Evolutionary conservation across 768 basidiomycete genomes (phyloP).

Genomic region (Tubosaeta sp.): DNA sequence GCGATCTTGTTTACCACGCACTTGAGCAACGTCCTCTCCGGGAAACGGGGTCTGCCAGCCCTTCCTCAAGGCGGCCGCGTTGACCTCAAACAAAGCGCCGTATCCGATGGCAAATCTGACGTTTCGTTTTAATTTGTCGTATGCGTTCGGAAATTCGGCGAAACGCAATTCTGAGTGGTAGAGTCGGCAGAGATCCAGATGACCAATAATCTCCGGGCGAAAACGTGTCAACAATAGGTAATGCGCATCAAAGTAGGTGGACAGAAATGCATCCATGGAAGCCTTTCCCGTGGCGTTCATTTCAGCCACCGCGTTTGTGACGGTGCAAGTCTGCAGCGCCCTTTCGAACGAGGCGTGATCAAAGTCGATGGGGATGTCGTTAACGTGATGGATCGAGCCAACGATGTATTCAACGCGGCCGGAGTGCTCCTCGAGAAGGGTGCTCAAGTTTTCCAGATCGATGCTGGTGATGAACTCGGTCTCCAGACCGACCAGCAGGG

Average conservation of each 20-base stretch:
- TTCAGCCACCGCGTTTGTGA: constrained; percentile 27
- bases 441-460: constrained; percentile 58
- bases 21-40: constrained; percentile 69
- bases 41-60: constrained; percentile 87
- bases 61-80: constrained; percentile 90
- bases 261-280: constrained; percentile 47
- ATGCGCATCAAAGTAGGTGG: constrained; percentile 83
- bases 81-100: constrained; percentile 91
- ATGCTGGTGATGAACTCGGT: constrained; percentile 78
- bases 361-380: constrained; percentile 87
- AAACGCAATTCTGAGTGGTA: constrained; percentile 65
- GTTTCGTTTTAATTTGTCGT: constrained; percentile 70
- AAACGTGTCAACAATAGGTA: constrained; percentile 63
- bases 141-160: constrained; percentile 52
- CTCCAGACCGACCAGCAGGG: constrained; percentile 84
- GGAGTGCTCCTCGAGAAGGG: constrained; percentile 45
- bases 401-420: constrained; percentile 80
- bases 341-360: constrained; percentile 65
- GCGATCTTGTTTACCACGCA: constrained; percentile 34
- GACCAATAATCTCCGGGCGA: constrained; percentile 86
- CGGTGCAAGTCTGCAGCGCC: constrained; percentile 46
- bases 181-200: constrained; percentile 88
- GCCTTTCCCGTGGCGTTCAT: constrained; percentile 19
- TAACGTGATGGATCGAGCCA: constrained; percentile 91
- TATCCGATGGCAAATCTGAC: constrained; percentile 67